Conservation (phyloP, 2,329 filamentous ascomycete genomes). For the Diaporthe ilicicola region DNA sequence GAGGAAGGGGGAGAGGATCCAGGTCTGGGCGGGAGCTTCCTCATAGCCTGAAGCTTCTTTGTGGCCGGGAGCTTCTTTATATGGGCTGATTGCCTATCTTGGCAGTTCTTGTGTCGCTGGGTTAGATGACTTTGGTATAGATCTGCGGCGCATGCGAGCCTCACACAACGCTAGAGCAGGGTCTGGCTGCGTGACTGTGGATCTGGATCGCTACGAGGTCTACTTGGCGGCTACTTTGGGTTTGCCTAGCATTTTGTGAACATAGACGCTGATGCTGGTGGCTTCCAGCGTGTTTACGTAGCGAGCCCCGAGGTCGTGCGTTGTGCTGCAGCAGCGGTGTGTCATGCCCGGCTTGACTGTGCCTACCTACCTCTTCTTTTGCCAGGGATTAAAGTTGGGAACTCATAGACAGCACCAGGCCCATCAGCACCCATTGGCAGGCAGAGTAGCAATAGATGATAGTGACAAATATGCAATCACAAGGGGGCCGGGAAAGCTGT, state of each 20-base stretch:
- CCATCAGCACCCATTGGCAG: not conserved
- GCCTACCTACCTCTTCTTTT: not conserved
- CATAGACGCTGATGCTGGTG: too few species aligned
- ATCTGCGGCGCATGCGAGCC: not conserved
- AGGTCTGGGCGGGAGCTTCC: not conserved
- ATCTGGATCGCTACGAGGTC: not conserved
- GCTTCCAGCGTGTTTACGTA: not conserved
- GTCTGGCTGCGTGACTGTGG: not conserved
- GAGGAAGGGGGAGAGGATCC: not conserved
- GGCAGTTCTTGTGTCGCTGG: not conserved
- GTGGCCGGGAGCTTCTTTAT: not conserved
- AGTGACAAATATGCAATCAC: not conserved
- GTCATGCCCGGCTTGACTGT: not conserved
- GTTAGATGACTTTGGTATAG: fast-evolving
- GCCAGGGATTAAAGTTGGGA: not conserved
- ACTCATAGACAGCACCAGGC: not conserved
- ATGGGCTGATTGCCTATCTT: not conserved
- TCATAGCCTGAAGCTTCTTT: too few species aligned
- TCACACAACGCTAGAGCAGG: not conserved
- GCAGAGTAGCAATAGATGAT: not conserved
- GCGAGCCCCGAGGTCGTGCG: not conserved
- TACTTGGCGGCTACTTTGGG: too few species aligned
- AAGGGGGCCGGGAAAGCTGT: not conserved
- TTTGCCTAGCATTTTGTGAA: not conserved
- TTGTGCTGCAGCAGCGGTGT: not conserved